Evolutionary conservation across 805 yeast genomes (phyloP).

Genomic region (Saccharomycopsis sp.): DNA sequence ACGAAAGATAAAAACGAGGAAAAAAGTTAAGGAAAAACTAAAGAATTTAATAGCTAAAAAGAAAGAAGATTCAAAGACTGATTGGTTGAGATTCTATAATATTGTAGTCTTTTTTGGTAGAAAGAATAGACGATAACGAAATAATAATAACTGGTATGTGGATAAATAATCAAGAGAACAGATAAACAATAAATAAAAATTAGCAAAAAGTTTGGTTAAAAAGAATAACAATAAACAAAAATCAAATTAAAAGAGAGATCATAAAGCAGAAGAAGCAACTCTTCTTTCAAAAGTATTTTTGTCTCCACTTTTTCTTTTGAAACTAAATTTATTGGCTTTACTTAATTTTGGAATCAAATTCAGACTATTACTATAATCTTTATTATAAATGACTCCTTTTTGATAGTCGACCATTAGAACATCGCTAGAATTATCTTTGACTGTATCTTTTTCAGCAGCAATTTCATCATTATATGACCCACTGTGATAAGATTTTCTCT

Average conservation of each 20-base stretch:
- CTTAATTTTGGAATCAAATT: conserved; percentile 12
- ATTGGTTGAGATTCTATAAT: too few species aligned
- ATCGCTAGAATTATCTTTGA: conserved; percentile 8
- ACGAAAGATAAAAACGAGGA: too few species aligned
- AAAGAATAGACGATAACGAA: not conserved
- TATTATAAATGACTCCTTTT: conserved; percentile 14
- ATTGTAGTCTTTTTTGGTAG: too few species aligned
- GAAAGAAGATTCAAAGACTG: too few species aligned
- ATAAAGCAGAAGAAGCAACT: conserved; percentile 3
- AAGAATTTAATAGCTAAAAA: too few species aligned
- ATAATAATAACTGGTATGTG: not conserved
- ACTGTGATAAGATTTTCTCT: not conserved
- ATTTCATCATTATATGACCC: conserved; percentile 1
- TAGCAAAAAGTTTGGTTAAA: not conserved
- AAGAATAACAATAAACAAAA: conserved; percentile 2
- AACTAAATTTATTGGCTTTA: conserved; percentile 5
- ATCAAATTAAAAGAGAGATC: too few species aligned
- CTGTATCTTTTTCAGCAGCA: conserved; percentile 11
- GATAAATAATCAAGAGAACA: not conserved
- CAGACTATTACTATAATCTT: conserved; percentile 11
- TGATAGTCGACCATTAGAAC: conserved; percentile 17
- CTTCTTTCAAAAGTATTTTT: conserved; percentile 7
- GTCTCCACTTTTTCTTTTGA: conserved; percentile 10
- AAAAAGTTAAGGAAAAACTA: too few species aligned
- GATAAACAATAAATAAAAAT: not conserved